Evolutionary conservation across 371 early-diverging fungal genomes (phyloP).

Genomic region (Apophysomyces elegans): DNA sequence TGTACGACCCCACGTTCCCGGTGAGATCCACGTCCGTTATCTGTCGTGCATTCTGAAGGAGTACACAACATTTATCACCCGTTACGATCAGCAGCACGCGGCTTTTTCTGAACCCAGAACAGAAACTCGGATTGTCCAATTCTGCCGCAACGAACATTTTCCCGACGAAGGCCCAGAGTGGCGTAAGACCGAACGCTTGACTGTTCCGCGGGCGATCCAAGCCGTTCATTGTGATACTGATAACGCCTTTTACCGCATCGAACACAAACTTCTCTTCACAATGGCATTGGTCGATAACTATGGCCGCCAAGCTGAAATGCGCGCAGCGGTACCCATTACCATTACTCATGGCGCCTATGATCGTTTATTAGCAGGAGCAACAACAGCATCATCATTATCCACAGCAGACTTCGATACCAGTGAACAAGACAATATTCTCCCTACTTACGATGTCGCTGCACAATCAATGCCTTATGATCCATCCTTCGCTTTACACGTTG

Average conservation of each 20-base stretch:
- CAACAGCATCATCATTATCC: no score
- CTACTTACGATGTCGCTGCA: conserved; percentile 22
- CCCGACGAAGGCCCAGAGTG: conserved; percentile 27
- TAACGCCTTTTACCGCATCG: conserved; percentile 32
- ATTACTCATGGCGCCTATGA: conserved; percentile 17
- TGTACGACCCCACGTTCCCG: conserved; percentile 24
- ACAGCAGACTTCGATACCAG: background rate
- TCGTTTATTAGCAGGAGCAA: background rate
- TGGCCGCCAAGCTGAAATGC: conserved; percentile 33
- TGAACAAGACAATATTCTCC: conserved; percentile 5
- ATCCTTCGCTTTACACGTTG: background rate
- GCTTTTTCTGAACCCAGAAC: conserved; percentile 7
- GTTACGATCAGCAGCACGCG: conserved; percentile 13
- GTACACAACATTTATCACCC: conserved; percentile 28
- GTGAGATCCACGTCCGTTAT: conserved; percentile 31
- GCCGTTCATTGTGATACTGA: conserved; percentile 34
- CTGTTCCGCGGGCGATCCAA: conserved; percentile 28
- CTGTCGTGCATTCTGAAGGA: conserved; percentile 47
- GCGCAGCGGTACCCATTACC: conserved; percentile 38
- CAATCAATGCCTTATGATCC: conserved; percentile 16
- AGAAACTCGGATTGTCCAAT: conserved; percentile 44
- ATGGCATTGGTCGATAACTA: conserved; percentile 34
- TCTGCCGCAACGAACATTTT: conserved; percentile 34
- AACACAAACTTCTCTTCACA: conserved; percentile 43
- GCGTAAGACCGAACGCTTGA: conserved; percentile 27